Conservation (phyloP, 345 rosid genomes). For the Euclidium syriacum region DNA sequence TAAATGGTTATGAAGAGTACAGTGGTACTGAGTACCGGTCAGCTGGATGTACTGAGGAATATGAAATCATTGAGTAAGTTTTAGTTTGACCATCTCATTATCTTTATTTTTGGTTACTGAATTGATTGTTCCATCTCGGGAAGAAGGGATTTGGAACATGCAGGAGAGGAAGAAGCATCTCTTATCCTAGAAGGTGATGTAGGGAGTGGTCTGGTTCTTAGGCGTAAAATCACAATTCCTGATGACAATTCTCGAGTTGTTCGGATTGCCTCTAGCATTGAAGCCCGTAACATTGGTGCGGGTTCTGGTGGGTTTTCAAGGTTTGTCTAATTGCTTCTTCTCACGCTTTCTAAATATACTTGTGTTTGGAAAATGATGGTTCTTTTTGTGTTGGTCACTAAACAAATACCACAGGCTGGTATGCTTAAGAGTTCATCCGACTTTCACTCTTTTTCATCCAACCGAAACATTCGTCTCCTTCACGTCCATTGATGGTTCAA, state of each 20-base stretch:
- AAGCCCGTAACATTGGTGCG: constrained; percentile 76
- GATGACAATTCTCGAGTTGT: constrained; percentile 44
- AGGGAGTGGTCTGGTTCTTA: constrained; percentile 77
- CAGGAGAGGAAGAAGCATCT: constrained; percentile 72
- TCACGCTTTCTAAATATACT: too few relatives aligned
- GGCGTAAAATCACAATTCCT: constrained; percentile 43
- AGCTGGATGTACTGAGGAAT: constrained; percentile 85
- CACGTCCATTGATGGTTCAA: constrained; percentile 63
- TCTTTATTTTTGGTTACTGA: too few relatives aligned
- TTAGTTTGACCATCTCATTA: background rate
- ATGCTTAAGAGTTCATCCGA: constrained; percentile 83
- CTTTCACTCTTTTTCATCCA: constrained; percentile 66
- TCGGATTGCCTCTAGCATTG: constrained; percentile 55
- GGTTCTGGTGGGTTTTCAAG: constrained; percentile 96
- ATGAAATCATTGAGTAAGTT: constrained; percentile 65
- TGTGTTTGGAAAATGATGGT: background rate
- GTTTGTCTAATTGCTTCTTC: too few relatives aligned
- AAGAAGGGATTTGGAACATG: constrained; percentile 74
- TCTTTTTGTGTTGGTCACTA: constrained; percentile 1
- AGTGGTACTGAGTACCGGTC: constrained; percentile 82
- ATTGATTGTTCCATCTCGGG: too few relatives aligned
- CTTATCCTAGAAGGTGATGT: constrained; percentile 63
- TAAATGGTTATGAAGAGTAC: constrained; percentile 84
- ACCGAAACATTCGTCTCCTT: constrained; percentile 62
- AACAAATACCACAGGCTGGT: constrained; percentile 49